These are phyloP conservation scores for Coniophora puteana DNA, from an alignment of 1,284 basidiomycete genomes.

Conservation along the genomic window DNA sequence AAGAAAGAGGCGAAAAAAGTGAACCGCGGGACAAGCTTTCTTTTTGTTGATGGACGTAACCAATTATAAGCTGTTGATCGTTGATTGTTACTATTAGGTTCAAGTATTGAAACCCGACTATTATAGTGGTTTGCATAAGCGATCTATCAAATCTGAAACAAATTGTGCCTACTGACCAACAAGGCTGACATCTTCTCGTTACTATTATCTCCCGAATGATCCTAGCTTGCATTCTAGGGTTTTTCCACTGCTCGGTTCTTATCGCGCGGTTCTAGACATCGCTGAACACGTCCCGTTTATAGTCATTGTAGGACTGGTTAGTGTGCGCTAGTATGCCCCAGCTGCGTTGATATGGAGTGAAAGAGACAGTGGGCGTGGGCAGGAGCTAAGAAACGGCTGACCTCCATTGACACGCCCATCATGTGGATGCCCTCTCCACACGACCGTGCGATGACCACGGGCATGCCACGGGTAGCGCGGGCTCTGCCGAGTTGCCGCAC, in stretches of 20 bases:
- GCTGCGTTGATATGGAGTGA: no score
- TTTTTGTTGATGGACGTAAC: conserved; percentile 31
- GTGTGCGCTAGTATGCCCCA: no score
- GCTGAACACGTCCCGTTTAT: no score
- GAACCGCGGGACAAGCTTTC: no score
- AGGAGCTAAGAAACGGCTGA: no score
- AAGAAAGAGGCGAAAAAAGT: conserved; percentile 30
- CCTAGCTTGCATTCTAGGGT: no score
- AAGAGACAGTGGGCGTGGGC: no score
- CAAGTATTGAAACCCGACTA: conserved; percentile 34
- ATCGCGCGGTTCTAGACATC: no score
- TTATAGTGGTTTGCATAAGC: conserved; percentile 28
- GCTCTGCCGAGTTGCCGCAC: conserved; percentile 27
- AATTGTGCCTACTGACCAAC: not conserved
- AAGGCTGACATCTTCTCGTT: not conserved
- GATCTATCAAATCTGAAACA: conserved; percentile 10
- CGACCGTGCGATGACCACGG: not conserved
- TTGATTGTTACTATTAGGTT: conserved; percentile 32
- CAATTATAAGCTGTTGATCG: conserved; percentile 40
- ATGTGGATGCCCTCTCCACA: not conserved
- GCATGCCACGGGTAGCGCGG: not conserved
- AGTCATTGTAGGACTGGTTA: no score
- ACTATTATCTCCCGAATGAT: no score
- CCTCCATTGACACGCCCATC: no score
- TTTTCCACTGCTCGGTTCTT: no score